Percentiles rank a stretch among this genome's conserved stretches.
These are phyloP conservation scores for Xylariomycetidae sp. DNA, from an alignment of 2,329 filamentous ascomycete species.

Conservation along the genomic window DNA sequence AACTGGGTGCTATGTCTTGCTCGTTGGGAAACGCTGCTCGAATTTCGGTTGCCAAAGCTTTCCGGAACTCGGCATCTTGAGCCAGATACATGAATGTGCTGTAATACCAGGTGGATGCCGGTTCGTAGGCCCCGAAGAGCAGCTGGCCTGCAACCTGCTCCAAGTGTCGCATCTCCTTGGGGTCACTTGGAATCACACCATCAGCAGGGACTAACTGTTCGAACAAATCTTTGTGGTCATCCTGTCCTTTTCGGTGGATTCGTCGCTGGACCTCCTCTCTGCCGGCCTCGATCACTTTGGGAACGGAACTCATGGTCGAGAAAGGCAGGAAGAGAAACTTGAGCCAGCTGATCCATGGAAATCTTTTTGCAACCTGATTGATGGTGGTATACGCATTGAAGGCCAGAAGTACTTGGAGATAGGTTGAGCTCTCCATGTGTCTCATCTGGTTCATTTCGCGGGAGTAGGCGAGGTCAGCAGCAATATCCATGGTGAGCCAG, in stretches of 20 bases:
- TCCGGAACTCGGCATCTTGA: conserved; percentile 17
- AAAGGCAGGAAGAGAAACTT: conserved; percentile 8
- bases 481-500: conserved; percentile 18
- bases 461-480: conserved; percentile 19
- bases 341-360: conserved; percentile 6
- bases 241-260: background rate
- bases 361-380: conserved; percentile 4
- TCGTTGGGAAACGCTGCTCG: conserved; percentile 22
- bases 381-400: conserved; percentile 7
- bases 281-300: conserved; percentile 4
- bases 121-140: conserved; percentile 8
- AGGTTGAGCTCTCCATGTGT: conserved; percentile 9
- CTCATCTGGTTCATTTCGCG: conserved; percentile 12
- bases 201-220: conserved; percentile 6
- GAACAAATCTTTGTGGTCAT: conserved; percentile 5
- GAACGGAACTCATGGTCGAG: conserved; percentile 1
- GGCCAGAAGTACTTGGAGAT: conserved; percentile 4
- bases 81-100: conserved; percentile 13
- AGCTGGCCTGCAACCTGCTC: conserved; percentile 1
- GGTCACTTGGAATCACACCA: background rate
- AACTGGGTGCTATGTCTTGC: conserved; percentile 21
- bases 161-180: conserved; percentile 3
- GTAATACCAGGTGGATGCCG: conserved; percentile 8
- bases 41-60: conserved; percentile 25
- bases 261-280: conserved; percentile 1